Evolutionary conservation across 176 grass and related monocot genomes (phyloP).

Genomic region (Dactylis glomerata): DNA sequence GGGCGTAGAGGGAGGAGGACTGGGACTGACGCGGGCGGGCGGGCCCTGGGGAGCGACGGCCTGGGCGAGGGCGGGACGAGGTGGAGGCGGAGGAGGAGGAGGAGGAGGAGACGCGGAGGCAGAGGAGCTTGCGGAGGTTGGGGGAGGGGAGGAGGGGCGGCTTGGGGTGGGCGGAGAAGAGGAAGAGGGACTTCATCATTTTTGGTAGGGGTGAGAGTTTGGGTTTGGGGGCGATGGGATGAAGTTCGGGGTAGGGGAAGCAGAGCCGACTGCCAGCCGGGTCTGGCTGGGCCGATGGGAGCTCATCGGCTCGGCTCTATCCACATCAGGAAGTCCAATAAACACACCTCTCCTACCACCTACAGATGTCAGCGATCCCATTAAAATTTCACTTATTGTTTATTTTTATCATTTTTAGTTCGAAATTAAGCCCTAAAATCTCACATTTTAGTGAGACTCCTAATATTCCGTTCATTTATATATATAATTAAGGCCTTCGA

Average conservation of each 20-base stretch:
- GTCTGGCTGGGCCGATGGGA: background rate
- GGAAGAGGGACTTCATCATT: constrained; percentile 39
- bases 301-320: too few species aligned
- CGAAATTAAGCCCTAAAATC: too few species aligned
- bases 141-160: constrained; percentile 21
- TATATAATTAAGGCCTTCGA: too few species aligned
- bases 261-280: background rate
- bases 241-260: background rate
- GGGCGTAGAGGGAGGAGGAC: constrained; percentile 53
- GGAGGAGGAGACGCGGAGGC: constrained; percentile 2
- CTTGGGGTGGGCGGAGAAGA: constrained; percentile 39
- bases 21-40: background rate
- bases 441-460: too few species aligned
- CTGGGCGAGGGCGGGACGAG: constrained; percentile 16
- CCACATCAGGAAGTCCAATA: too few species aligned
- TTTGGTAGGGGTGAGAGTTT: background rate
- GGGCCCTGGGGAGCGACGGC: constrained; percentile 12
- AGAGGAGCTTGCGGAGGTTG: constrained; percentile 25
- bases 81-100: constrained; percentile 13
- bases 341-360: too few species aligned
- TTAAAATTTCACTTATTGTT: too few species aligned
- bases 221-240: background rate
- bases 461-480: too few species aligned
- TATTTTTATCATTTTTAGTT: too few species aligned
- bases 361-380: too few species aligned